Conservation (phyloP, 2,329 filamentous ascomycete genomes). For the Aaosphaeria pasadenensis region DNA sequence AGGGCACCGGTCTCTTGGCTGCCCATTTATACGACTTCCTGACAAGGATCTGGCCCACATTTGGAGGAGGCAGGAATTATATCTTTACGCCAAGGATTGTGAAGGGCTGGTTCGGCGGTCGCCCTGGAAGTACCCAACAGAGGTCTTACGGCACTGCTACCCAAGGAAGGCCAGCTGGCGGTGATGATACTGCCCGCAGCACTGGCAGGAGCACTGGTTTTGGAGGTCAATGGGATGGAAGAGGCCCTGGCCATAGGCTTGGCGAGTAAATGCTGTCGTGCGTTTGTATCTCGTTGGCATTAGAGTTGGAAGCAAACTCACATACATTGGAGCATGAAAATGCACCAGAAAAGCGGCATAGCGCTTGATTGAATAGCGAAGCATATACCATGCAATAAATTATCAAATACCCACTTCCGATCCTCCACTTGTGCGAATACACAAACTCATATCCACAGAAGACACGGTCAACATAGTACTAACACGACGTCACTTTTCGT, state of each 20-base stretch:
- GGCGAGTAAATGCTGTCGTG: constrained; percentile 9
- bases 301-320: not conserved
- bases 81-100: constrained; percentile 73
- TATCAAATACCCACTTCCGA: not conserved
- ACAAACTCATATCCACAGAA: too few relatives aligned
- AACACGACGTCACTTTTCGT: too few relatives aligned
- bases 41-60: constrained; percentile 81
- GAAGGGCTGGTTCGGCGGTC: constrained; percentile 60
- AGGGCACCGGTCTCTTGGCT: constrained; percentile 76
- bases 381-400: not conserved
- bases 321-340: too few relatives aligned
- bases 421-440: not conserved
- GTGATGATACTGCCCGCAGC: constrained; percentile 7
- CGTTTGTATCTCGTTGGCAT: not conserved
- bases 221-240: constrained; percentile 16
- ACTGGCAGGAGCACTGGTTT: constrained; percentile 26
- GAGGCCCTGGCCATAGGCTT: constrained; percentile 31
- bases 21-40: constrained; percentile 91
- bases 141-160: constrained; percentile 64
- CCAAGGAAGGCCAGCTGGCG: constrained; percentile 25
- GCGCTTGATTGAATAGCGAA: too few relatives aligned
- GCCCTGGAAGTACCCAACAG: constrained; percentile 41
- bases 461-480: too few relatives aligned
- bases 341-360: too few relatives aligned
- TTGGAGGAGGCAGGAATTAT: constrained; percentile 77